Evolutionary conservation across 2,329 filamentous ascomycete genomes (phyloP).

Genomic region (Arthroderma uncinatum): DNA sequence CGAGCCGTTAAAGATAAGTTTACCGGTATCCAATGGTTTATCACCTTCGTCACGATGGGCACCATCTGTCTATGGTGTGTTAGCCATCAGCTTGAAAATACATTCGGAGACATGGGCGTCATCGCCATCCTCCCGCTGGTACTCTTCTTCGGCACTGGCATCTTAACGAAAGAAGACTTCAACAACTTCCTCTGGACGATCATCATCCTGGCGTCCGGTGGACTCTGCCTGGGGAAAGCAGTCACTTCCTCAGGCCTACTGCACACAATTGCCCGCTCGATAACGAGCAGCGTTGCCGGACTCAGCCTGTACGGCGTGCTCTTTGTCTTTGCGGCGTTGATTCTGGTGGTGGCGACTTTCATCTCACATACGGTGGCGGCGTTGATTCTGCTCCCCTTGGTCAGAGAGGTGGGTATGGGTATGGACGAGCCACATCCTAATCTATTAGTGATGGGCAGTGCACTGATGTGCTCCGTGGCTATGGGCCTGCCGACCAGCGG

Average conservation of each 20-base stretch:
- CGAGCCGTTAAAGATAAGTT: slow-evolving; percentile 81
- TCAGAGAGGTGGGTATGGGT: slow-evolving; percentile 67
- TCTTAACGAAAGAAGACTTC: slow-evolving; percentile 96
- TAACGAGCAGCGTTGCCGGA: slow-evolving; percentile 61
- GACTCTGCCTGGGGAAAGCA: slow-evolving; percentile 81
- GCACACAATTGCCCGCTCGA: slow-evolving; percentile 70
- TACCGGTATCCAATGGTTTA: slow-evolving; percentile 84
- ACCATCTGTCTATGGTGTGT: slow-evolving; percentile 91
- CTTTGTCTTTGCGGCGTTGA: slow-evolving; percentile 71
- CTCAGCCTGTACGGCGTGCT: slow-evolving; percentile 78
- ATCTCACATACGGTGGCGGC: slow-evolving; percentile 97
- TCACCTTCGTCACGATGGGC: slow-evolving; percentile 65
- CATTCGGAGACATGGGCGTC: slow-evolving; percentile 97
- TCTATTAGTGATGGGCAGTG: slow-evolving; percentile 84
- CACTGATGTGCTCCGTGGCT: slow-evolving; percentile 93
- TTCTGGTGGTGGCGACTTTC: slow-evolving; percentile 88
- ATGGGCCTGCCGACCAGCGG: slow-evolving; percentile 94
- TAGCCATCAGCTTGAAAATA: slow-evolving; percentile 70
- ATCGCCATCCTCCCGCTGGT: slow-evolving; percentile 93
- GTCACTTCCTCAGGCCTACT: slow-evolving; percentile 88
- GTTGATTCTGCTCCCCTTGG: slow-evolving; percentile 83
- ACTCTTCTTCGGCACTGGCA: slow-evolving; percentile 90
- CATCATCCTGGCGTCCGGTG: slow-evolving; percentile 92
- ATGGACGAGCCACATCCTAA: slow-evolving; percentile 92
- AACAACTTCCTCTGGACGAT: slow-evolving; percentile 99